These are phyloP conservation scores for Cercospora sp. DNA, from an alignment of 2,329 filamentous ascomycete genomes.

Conservation along the genomic window DNA sequence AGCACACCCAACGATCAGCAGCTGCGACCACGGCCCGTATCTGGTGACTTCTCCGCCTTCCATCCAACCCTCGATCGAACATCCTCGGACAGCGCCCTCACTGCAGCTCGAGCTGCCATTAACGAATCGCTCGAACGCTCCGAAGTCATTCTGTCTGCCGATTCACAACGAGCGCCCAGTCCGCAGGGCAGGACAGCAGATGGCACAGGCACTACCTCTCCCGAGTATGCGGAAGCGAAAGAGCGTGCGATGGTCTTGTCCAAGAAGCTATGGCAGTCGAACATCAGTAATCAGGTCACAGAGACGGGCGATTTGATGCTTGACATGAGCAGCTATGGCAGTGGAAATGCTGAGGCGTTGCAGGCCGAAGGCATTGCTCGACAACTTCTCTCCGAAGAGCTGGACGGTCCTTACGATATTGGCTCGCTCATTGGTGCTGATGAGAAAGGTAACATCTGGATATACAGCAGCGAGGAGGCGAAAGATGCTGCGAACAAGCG, in stretches of 20 bases:
- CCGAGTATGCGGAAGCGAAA: slow-evolving; percentile 71
- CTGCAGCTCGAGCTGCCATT: slow-evolving; percentile 45
- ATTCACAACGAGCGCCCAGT: slow-evolving; percentile 26
- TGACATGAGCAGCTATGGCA: slow-evolving; percentile 97
- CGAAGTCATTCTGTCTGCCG: slow-evolving; percentile 25
- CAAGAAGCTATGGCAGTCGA: slow-evolving; percentile 81
- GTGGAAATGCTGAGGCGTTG: slow-evolving; percentile 86
- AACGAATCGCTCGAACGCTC: slow-evolving; percentile 36
- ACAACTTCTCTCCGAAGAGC: slow-evolving; percentile 86
- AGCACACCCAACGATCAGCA: slow-evolving; percentile 20
- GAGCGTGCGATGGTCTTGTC: slow-evolving; percentile 81
- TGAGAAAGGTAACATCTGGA: slow-evolving; percentile 97
- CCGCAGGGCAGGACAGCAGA: slow-evolving; percentile 22
- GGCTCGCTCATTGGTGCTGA: slow-evolving; percentile 93
- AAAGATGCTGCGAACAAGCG: slow-evolving; percentile 81
- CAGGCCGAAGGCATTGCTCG: slow-evolving; percentile 90
- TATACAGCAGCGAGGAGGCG: slow-evolving; percentile 95
- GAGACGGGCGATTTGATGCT: slow-evolving; percentile 93
- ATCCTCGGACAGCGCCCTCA: slow-evolving; percentile 56
- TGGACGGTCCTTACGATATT: slow-evolving; percentile 95
- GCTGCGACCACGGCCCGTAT: slow-evolving; percentile 21
- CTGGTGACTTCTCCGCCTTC: slow-evolving; percentile 26
- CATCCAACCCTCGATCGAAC: slow-evolving; percentile 45
- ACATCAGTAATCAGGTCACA: slow-evolving; percentile 90
- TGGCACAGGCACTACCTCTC: slow-evolving; percentile 64